These are phyloP conservation scores for Coccomyxa sp. DNA, from an alignment of 139 green algal genomes.

Conservation along the genomic window DNA sequence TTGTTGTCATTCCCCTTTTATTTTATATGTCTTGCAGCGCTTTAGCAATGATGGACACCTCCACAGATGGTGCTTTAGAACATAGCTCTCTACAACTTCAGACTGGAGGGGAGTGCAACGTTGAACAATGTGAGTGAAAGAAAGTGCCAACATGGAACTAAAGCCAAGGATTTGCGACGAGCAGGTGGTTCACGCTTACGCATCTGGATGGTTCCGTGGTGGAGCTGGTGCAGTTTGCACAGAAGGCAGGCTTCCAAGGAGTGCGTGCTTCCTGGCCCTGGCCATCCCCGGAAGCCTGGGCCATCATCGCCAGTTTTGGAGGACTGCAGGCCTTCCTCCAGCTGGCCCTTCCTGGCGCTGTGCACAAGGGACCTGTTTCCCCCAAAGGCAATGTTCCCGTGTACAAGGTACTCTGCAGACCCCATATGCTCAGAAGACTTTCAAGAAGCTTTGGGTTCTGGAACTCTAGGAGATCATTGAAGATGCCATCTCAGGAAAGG, in stretches of 20 bases:
- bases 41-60: too few relatives aligned
- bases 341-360: constrained; percentile 49
- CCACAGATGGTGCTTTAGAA: too few relatives aligned
- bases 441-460: not conserved
- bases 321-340: constrained; percentile 49
- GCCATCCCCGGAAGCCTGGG: constrained; percentile 30
- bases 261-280: constrained; percentile 27
- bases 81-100: too few relatives aligned
- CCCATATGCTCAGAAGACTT: not conserved
- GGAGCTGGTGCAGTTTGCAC: constrained; percentile 8
- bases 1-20: too few relatives aligned
- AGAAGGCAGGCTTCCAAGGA: not conserved
- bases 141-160: too few relatives aligned
- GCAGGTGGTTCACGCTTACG: constrained; percentile 34
- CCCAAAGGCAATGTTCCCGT: constrained; percentile 61
- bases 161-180: too few relatives aligned
- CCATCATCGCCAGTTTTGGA: constrained; percentile 43
- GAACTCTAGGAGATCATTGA: not conserved
- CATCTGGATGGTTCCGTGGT: constrained; percentile 28
- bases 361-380: constrained; percentile 44
- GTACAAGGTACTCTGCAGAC: constrained; percentile 45
- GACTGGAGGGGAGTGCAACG: too few relatives aligned
- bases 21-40: not conserved
- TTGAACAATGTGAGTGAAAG: too few relatives aligned
- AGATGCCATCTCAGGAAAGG: too few relatives aligned